Evolutionary conservation across 2,329 filamentous ascomycete genomes (phyloP), one percentile per base, ranked within the genome.

Genomic region (Colletotrichum sp.): DNA sequence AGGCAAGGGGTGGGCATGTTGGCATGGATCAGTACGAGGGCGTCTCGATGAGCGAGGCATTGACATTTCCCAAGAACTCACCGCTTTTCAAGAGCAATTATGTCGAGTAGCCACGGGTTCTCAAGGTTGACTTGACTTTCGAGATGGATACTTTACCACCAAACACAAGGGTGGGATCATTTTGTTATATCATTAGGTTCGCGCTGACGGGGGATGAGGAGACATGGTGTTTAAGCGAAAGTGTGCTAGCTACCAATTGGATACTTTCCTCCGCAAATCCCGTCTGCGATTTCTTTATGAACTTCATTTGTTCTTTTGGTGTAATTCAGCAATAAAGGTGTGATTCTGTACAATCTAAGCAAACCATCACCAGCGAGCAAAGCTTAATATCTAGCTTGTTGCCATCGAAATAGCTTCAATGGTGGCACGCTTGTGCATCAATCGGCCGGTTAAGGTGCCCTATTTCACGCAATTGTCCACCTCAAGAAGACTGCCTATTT

Each of bases 21-120:
- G 63, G 63, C 3, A n/a, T 33, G 38, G 63, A 65, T 24, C 75
- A 76, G 47, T 76, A 70, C 18, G 47, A 73, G 33, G 76, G 75
- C 1, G 24, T 72, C 8, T 72, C 75, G 33, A 55, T 76, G 13
- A 72, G 70, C 33, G 75, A 76, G 72, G 72, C 72, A 3, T 54
- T 76, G 11, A 74, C 69, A 12, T 76, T 76, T 31, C 76, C 76
- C 2, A 74, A 77, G 64, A 77, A 72, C 27, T 76, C 76, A 15
- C 69, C 69, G 4, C 67, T 77, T 1, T 76, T 77, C 29, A 59
- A 66, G 21, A 73, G 68, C 13, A 76, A 76, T 13, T 76, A 76
- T 67, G 70, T 76, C n/a, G 38, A 74, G 13, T 75, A 64, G 27
- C 8, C 11, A 31, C 13, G 0, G 7, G 1, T 31, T 21, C 13